Conservation (phyloP, 2,329 filamentous ascomycete species). For the Fusarium pseudocircinatum region DNA sequence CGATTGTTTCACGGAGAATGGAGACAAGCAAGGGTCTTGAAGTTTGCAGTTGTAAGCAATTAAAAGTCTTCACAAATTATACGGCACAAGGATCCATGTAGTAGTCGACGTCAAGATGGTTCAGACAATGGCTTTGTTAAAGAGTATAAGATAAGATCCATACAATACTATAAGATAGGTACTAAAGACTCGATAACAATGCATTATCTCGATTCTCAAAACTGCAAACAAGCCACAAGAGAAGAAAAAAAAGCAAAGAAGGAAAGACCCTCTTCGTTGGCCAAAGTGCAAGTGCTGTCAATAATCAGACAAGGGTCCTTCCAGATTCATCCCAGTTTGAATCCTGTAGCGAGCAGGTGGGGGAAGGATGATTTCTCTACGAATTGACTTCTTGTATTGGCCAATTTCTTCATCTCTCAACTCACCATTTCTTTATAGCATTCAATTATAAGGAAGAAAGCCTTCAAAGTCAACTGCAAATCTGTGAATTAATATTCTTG, state of each 20-base stretch:
- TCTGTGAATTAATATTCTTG: neutral
- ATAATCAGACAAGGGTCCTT: conserved; percentile 4
- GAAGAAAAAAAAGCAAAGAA: neutral
- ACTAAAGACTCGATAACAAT: neutral
- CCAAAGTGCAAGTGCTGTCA: neutral
- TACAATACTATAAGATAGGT: neutral
- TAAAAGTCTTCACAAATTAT: neutral
- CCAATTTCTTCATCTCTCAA: neutral
- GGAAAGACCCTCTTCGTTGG: neutral
- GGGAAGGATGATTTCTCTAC: neutral
- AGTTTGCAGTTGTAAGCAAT: neutral
- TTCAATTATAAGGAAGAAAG: neutral
- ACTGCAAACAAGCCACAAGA: neutral
- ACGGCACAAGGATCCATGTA: neutral
- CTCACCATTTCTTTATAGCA: neutral
- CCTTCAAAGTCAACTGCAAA: neutral
- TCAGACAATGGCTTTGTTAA: neutral
- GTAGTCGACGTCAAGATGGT: neutral
- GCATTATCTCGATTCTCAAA: neutral
- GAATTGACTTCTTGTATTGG: conserved; percentile 18
- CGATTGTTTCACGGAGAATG: conserved; percentile 23
- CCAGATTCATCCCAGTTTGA: conserved; percentile 3
- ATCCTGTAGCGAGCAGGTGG: conserved; percentile 11
- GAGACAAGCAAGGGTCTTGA: conserved; percentile 16
- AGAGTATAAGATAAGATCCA: neutral